Conservation (phyloP, 768 basidiomycete species). For the Leccinellum rugosiceps region DNA sequence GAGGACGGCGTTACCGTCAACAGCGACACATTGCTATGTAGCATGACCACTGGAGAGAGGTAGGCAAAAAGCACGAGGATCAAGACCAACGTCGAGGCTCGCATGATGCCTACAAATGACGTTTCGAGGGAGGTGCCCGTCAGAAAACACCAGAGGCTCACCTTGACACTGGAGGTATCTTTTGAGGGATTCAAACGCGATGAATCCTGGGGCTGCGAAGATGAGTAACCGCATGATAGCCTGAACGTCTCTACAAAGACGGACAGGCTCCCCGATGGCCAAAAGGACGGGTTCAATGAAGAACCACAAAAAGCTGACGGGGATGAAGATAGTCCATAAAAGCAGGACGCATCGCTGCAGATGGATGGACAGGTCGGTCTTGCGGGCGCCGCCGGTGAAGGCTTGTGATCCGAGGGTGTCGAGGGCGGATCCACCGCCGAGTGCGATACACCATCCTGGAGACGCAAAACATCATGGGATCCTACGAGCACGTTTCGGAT, state of each 20-base stretch:
- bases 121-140: neutral
- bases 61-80: slow-evolving; percentile 65
- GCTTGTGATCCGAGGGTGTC: slow-evolving; percentile 79
- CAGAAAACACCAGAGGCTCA: slow-evolving; percentile 21
- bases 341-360: slow-evolving; percentile 67
- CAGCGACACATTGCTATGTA: slow-evolving; percentile 61
- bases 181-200: slow-evolving; percentile 74
- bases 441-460: slow-evolving; percentile 72
- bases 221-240: slow-evolving; percentile 61
- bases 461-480: slow-evolving; percentile 47
- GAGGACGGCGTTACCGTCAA: slow-evolving; percentile 61
- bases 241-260: slow-evolving; percentile 60
- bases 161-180: slow-evolving; percentile 82
- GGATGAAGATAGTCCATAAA: slow-evolving; percentile 62
- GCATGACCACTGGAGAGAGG: slow-evolving; percentile 59
- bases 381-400: slow-evolving; percentile 58
- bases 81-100: slow-evolving; percentile 62
- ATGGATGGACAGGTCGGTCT: slow-evolving; percentile 68
- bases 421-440: slow-evolving; percentile 75
- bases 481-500: slow-evolving; percentile 31
- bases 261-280: slow-evolving; percentile 56
- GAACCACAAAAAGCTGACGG: slow-evolving; percentile 60
- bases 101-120: slow-evolving; percentile 60
- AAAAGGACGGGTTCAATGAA: slow-evolving; percentile 62
- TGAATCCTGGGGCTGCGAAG: slow-evolving; percentile 66